These are phyloP conservation scores for Hyphodiscus sp. DNA, from an alignment of 2,329 filamentous ascomycete genomes.

Conservation along the genomic window DNA sequence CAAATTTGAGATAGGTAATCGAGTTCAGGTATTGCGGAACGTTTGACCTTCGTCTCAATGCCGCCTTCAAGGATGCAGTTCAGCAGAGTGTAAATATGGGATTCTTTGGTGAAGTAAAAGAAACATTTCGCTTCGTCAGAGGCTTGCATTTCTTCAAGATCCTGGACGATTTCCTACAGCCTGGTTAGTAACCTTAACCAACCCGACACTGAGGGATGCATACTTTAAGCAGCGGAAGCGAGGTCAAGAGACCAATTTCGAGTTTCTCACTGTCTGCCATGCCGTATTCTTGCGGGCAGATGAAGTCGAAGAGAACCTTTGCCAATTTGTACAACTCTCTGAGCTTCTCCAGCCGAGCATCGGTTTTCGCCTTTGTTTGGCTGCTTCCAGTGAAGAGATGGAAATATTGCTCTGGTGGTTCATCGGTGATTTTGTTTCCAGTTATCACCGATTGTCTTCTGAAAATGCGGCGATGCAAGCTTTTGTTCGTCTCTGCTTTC, in stretches of 20 bases:
- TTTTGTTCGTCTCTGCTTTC: conserved; percentile 23
- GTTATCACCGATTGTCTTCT: conserved; percentile 55
- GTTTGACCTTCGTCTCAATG: conserved; percentile 92
- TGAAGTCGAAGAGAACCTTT: conserved; percentile 96
- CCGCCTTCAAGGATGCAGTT: conserved; percentile 98
- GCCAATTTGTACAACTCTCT: conserved; percentile 89
- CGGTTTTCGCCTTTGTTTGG: conserved; percentile 70
- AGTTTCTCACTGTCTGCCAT: conserved; percentile 94
- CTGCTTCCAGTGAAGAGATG: conserved; percentile 77
- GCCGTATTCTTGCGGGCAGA: conserved; percentile 96
- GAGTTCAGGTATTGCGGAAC: conserved; percentile 90
- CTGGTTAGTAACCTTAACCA: conserved; percentile 8
- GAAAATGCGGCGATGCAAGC: conserved; percentile 44
- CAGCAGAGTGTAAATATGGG: conserved; percentile 94
- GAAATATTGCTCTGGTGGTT: conserved; percentile 64
- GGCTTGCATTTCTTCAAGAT: conserved; percentile 94
- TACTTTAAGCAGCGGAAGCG: conserved; percentile 71
- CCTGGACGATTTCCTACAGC: conserved; percentile 82
- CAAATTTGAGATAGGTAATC: conserved; percentile 97
- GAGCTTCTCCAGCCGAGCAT: conserved; percentile 79
- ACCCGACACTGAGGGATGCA: not conserved
- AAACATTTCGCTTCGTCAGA: conserved; percentile 91
- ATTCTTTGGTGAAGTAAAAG: conserved; percentile 99
- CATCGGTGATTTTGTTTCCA: conserved; percentile 41
- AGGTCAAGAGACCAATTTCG: conserved; percentile 95